A percentile compares a stretch with the other conserved stretches of the same genome.
phyloP scores from a whole-genome alignment of 306 rosid species.

The Cucurbita argyrosperma region DNA sequence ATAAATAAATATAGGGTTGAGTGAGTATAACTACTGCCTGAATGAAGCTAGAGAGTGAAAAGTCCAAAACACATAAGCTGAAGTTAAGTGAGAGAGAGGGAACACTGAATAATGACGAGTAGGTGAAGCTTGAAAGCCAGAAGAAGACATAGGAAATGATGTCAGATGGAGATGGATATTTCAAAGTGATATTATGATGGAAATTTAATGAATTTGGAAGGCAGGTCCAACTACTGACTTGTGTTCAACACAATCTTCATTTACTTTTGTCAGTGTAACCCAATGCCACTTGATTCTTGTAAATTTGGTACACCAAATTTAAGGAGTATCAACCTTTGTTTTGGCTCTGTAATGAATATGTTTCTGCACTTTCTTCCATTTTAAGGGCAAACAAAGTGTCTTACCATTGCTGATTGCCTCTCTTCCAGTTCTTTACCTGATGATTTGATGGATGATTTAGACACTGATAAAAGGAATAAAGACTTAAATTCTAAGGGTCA shows the following conservation, averaged over 20 bases:
- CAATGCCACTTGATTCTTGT: not conserved
- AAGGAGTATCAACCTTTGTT: not conserved
- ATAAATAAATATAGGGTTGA: not conserved
- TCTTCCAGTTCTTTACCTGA: not conserved
- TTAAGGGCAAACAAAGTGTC: not conserved
- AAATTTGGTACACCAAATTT: conserved; percentile 3
- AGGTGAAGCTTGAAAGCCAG: not conserved
- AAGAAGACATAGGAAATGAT: not conserved
- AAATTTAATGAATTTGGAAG: not conserved
- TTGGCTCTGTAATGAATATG: not conserved
- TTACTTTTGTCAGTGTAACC: not conserved
- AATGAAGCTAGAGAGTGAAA: not conserved
- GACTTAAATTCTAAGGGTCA: not conserved
- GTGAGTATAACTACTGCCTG: not conserved
- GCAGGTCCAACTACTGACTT: conserved; percentile 1
- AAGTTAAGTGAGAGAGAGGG: not conserved
- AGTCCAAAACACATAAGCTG: not conserved
- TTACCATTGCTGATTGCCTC: not conserved
- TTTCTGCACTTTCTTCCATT: not conserved
- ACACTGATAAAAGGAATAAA: not conserved
- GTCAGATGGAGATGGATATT: not conserved
- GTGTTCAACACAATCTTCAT: not conserved
- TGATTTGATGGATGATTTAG: not conserved
- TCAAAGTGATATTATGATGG: not conserved
- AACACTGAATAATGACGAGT: not conserved